Conservation (phyloP, 306 rosid species). For the Calophaca sinica region DNA sequence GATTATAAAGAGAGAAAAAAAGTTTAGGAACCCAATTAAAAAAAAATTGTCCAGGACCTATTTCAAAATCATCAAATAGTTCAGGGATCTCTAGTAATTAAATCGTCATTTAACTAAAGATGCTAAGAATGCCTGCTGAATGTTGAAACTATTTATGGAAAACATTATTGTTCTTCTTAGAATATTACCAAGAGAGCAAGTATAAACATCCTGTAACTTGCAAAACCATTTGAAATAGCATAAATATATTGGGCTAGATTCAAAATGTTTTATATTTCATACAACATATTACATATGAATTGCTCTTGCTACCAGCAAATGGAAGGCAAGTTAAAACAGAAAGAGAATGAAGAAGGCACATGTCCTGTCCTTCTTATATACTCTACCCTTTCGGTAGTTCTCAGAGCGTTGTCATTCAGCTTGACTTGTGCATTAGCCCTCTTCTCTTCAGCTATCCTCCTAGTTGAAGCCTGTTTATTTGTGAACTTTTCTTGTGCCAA, state of each 20-base stretch:
- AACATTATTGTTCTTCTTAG: neutral
- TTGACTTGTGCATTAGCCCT: conserved; percentile 80
- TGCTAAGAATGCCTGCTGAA: neutral
- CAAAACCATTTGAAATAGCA: conserved; percentile 34
- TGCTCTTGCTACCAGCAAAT: conserved; percentile 71
- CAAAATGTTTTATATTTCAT: conserved; percentile 38
- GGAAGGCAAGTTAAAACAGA: conserved; percentile 78
- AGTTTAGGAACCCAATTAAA: too few relatives aligned
- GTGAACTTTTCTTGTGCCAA: conserved; percentile 76
- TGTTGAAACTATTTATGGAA: neutral
- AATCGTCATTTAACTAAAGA: too few relatives aligned
- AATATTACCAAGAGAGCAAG: conserved; percentile 9
- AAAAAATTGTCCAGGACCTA: too few relatives aligned
- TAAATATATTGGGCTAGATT: conserved; percentile 31
- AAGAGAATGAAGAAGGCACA: conserved; percentile 81
- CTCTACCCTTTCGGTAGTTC: conserved; percentile 79
- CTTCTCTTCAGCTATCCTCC: conserved; percentile 86
- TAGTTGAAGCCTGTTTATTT: conserved; percentile 72
- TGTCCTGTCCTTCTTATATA: conserved; percentile 89
- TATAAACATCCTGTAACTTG: neutral
- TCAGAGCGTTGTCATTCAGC: conserved; percentile 80
- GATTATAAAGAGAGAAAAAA: too few relatives aligned
- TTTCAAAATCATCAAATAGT: too few relatives aligned
- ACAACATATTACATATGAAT: conserved; percentile 24
- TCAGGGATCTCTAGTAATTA: too few relatives aligned